A percentile compares a stretch with the other conserved stretches of the same genome.
Evolutionary conservation across 2,329 filamentous ascomycete species (phyloP).

Genomic region (Fusarium nygamai): DNA sequence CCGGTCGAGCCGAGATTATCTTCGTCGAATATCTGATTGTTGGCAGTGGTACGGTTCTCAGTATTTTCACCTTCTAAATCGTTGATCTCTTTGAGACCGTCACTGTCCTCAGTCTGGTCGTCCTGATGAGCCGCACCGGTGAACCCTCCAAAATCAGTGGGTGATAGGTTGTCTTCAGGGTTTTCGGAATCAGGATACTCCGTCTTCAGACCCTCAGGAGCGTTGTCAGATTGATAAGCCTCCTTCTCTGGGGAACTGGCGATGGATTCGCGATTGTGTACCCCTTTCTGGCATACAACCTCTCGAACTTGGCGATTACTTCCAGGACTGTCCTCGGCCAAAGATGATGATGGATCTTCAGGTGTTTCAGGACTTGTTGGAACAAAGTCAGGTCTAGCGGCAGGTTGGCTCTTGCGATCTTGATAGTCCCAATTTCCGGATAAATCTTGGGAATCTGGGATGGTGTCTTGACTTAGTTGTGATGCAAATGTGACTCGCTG

Average conservation of each 20-base stretch:
- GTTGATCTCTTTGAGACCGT: neutral
- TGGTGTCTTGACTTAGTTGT: constrained; percentile 49
- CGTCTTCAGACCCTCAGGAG: neutral
- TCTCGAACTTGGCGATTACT: neutral
- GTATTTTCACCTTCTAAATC: neutral
- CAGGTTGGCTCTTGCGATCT: constrained; percentile 1
- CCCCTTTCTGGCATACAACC: neutral
- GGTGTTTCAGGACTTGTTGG: neutral
- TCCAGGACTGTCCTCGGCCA: neutral
- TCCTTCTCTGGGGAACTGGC: neutral
- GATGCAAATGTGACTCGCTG: constrained; percentile 45
- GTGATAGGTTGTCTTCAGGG: neutral
- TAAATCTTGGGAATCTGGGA: constrained; percentile 57
- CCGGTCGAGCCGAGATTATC: neutral
- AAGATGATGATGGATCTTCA: neutral
- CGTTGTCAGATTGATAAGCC: neutral
- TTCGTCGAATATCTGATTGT: neutral
- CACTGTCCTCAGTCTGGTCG: neutral
- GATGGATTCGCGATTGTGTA: neutral
- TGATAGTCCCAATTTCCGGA: constrained; percentile 40
- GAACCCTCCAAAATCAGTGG: neutral
- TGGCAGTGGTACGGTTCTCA: neutral
- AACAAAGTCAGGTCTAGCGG: neutral
- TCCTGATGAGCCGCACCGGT: neutral
- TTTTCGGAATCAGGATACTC: neutral